These are phyloP conservation scores for Cyclostephanos tholiformis DNA, from an alignment of 108 stramenopile species.

Conservation along the genomic window DNA sequence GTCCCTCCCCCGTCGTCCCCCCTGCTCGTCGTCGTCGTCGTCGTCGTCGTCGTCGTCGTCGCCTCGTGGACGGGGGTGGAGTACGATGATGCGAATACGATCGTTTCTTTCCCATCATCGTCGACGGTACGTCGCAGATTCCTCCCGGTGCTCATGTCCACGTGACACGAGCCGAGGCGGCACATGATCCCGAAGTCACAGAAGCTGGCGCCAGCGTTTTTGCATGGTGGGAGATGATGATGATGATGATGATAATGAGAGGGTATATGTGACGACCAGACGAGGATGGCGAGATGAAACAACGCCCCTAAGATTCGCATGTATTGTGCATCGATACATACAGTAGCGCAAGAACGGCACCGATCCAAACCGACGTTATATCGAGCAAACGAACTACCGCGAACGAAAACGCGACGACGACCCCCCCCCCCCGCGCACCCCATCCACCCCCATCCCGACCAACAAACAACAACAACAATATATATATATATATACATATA, in stretches of 20 bases:
- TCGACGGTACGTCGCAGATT: slow-evolving; percentile 51
- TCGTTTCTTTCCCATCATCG: slow-evolving; percentile 29
- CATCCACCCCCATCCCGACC: no score
- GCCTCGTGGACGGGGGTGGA: background rate
- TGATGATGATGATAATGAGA: background rate
- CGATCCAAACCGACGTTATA: no score
- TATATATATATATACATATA: no score
- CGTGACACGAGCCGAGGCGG: slow-evolving; percentile 68
- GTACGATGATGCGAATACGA: slow-evolving; percentile 4
- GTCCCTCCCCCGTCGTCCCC: slow-evolving; percentile 6
- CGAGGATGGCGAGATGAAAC: background rate
- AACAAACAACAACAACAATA: background rate
- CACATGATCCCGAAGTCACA: slow-evolving; percentile 82
- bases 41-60: background rate
- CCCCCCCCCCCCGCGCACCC: no score
- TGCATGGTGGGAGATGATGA: slow-evolving; percentile 39
- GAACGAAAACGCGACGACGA: no score
- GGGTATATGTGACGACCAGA: no score
- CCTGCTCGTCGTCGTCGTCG: background rate
- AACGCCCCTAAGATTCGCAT: no score
- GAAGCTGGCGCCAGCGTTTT: no score
- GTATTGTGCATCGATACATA: no score
- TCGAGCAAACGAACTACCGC: no score
- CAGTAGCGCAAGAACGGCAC: no score
- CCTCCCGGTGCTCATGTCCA: slow-evolving; percentile 71